A percentile compares a stretch with the other conserved stretches of the same genome.
Conservation (phyloP, 495 filamentous ascomycete species). For the Clavariopsis aquatica region DNA sequence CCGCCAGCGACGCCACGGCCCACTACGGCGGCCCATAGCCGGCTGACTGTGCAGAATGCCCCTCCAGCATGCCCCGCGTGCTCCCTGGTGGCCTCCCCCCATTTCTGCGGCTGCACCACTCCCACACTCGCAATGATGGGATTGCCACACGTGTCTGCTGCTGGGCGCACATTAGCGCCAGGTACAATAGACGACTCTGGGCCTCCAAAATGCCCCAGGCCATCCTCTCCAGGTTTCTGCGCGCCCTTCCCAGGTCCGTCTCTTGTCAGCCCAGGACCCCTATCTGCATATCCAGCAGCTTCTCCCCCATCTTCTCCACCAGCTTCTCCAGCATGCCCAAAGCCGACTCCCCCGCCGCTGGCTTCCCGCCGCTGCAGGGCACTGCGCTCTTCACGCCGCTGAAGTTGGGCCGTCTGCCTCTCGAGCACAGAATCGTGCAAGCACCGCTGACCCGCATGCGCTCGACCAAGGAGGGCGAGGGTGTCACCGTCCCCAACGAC, state of each 20-base stretch:
- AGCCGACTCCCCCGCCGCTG: slow-evolving; percentile 22
- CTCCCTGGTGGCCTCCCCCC: neutral
- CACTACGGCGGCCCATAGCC: neutral
- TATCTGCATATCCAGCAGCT: neutral
- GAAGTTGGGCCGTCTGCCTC: slow-evolving; percentile 27
- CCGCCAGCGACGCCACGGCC: neutral
- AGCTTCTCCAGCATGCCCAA: slow-evolving; percentile 21
- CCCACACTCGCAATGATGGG: slow-evolving; percentile 13
- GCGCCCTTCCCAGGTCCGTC: neutral
- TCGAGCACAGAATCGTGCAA: slow-evolving; percentile 35
- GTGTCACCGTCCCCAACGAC: slow-evolving; percentile 31
- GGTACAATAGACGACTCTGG: slow-evolving; percentile 32
- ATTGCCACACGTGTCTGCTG: neutral
- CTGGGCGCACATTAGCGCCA: slow-evolving; percentile 11
- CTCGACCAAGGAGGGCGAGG: slow-evolving; percentile 34
- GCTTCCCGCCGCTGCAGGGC: slow-evolving; percentile 33
- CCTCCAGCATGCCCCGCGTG: neutral
- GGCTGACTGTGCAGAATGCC: neutral
- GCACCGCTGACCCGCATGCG: slow-evolving; percentile 40
- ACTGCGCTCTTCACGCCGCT: slow-evolving; percentile 37
- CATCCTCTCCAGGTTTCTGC: neutral
- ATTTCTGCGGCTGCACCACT: slow-evolving; percentile 26
- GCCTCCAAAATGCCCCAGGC: neutral
- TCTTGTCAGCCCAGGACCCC: neutral
- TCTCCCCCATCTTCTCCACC: slow-evolving; percentile 16